Evolutionary conservation across 2,329 filamentous ascomycete genomes (phyloP).

Genomic region (Peltaster fructicola): DNA sequence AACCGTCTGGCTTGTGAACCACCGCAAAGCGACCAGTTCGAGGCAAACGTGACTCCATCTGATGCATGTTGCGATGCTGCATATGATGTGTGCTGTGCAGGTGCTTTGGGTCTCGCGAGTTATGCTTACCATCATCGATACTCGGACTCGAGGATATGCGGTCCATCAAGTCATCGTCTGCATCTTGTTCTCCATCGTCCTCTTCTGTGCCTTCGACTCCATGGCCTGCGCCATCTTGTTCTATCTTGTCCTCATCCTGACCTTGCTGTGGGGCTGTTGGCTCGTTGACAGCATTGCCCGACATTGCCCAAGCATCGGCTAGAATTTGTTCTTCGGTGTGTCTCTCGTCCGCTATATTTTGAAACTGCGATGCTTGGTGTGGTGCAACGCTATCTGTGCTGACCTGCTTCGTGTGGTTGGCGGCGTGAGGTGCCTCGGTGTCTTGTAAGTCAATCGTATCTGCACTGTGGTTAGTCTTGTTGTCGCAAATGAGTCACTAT

Average conservation of each 20-base stretch:
- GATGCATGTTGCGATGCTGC: no score
- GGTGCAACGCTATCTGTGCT: constrained; percentile 44
- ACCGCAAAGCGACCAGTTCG: no score
- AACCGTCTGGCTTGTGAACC: no score
- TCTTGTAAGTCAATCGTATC: constrained; percentile 93
- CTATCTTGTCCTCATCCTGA: constrained; percentile 10
- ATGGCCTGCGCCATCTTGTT: constrained; percentile 18
- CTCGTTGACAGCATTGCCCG: constrained; percentile 22
- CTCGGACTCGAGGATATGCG: constrained; percentile 97
- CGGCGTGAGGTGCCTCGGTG: constrained; percentile 61
- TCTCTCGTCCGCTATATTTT: constrained; percentile 58
- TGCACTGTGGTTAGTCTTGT: constrained; percentile 27
- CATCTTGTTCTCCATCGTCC: constrained; percentile 47
- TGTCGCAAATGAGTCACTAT: constrained; percentile 8
- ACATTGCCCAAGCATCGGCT: constrained; percentile 34
- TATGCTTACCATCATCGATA: constrained; percentile 93
- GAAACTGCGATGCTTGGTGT: constrained; percentile 72
- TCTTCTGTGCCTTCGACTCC: constrained; percentile 21
- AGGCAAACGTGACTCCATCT: no score
- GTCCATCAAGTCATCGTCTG: constrained; percentile 93
- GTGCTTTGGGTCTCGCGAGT: no score
- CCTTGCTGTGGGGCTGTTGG: constrained; percentile 36
- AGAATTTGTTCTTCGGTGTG: constrained; percentile 53
- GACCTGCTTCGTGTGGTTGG: constrained; percentile 53
- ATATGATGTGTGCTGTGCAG: no score